These are phyloP conservation scores for Jacaranda copaia DNA, from an alignment of 257 asterid species.

Conservation along the genomic window DNA sequence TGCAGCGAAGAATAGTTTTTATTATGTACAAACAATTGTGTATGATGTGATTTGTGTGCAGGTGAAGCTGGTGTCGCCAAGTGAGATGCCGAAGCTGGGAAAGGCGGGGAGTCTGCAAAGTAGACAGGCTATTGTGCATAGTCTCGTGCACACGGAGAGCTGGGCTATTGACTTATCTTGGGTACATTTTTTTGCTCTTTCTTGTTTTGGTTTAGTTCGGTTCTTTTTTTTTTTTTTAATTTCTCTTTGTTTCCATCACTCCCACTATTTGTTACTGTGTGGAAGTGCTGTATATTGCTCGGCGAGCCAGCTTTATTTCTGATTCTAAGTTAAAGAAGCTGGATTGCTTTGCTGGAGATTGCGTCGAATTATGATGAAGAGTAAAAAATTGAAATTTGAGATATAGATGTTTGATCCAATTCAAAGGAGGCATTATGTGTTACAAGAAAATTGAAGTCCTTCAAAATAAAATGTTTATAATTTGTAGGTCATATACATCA, in stretches of 20 bases:
- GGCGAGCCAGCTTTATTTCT: background rate
- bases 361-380: background rate
- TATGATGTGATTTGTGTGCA: constrained; percentile 43
- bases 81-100: constrained; percentile 98
- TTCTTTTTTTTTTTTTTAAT: background rate
- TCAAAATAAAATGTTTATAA: constrained; percentile 13
- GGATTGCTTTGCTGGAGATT: background rate
- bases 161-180: constrained; percentile 99
- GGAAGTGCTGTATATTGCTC: constrained; percentile 4
- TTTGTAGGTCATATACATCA: too few species aligned
- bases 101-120: constrained; percentile 97
- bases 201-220: background rate
- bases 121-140: constrained; percentile 92
- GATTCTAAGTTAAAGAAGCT: background rate
- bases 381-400: constrained; percentile 7
- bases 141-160: constrained; percentile 96
- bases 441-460: constrained; percentile 17
- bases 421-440: constrained; percentile 6
- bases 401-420: background rate
- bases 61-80: constrained; percentile 91
- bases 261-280: background rate
- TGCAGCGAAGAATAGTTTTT: constrained; percentile 40
- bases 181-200: constrained; percentile 51
- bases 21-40: background rate
- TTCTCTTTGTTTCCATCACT: background rate